Base-by-base conservation (phyloP, 495 filamentous ascomycete species). In the Neurospora discreta region DNA sequence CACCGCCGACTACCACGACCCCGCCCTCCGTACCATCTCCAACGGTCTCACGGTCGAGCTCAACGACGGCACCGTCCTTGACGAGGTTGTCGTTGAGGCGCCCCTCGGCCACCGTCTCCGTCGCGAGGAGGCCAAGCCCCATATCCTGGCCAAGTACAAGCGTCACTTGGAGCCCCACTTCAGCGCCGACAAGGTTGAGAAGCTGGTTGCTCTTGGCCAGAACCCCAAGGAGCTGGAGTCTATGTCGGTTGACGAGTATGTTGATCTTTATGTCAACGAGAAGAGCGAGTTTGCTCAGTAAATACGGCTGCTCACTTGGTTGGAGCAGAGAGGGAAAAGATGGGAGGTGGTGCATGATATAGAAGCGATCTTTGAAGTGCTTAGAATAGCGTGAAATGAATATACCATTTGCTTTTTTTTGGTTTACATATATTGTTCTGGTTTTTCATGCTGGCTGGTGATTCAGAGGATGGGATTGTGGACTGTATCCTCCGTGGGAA, bases 121-220 rank as follows among this genome's bases (percentile, higher is more conserved):
- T 72, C 90, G 95, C 77, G 93, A 95, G 78, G 95, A 99, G 86
- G 95, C 96, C 74, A 99, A 98, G 86, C 95, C 95, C 52, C 90
- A 97, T 79, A 96, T 99, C 72, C 80, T 98, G 72, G 89, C 88
- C 75, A 99, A 99, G 86, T 99, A 95, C 83, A 90, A 93, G 89
- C 89, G 93, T 77, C 96, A 98, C 83, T 82, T 98, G 30, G 87
- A 88, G 77, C 91, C 91, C 18, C 94, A 97, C 84, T 97, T 91
- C 77, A 84, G 87, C 70, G 83, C 91, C 81, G 85, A 85, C 40
- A 90, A 89, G 77, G 91, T 97, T 30, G 85, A 91, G 81, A 86
- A 93, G 83, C 86, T 99, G 72, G 84, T 97, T 42, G 84, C 91
- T 75, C 81, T 97, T 70, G 92, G 91, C 73, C 87, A 87, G 81